Evolutionary conservation across 306 rosid species (phyloP).

Genomic region (apple (Malus domestica)): DNA sequence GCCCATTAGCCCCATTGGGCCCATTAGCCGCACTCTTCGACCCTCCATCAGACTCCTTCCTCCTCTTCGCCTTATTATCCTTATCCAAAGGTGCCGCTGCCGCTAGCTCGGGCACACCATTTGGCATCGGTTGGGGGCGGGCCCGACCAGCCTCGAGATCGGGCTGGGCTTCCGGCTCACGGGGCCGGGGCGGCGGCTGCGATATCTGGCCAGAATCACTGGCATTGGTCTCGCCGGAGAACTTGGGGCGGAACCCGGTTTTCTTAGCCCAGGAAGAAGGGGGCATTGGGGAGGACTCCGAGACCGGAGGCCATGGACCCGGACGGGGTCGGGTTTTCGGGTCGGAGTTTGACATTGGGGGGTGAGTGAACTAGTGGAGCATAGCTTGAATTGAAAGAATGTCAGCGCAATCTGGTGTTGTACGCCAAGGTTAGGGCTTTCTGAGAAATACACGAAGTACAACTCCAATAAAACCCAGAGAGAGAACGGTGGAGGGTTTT

Average conservation of each 20-base stretch:
- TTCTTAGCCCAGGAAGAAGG: conserved; percentile 93
- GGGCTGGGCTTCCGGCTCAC: conserved; percentile 23
- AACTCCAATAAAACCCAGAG: background rate
- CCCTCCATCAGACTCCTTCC: conserved; percentile 64
- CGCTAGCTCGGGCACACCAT: conserved; percentile 33
- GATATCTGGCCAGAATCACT: conserved; percentile 54
- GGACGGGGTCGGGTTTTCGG: conserved; percentile 60
- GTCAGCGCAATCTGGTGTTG: conserved; percentile 37
- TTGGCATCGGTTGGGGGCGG: conserved; percentile 10
- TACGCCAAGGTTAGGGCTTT: background rate
- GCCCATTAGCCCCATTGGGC: conserved; percentile 44
- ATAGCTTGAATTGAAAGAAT: conserved; percentile 17
- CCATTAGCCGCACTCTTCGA: conserved; percentile 35
- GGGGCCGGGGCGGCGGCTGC: conserved; percentile 34
- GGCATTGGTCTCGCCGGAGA: conserved; percentile 86
- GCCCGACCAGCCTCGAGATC: conserved; percentile 67
- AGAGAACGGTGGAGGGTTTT: background rate
- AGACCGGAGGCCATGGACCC: conserved; percentile 78
- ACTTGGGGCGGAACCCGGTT: conserved; percentile 85
- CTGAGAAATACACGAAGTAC: background rate
- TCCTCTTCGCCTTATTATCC: conserved; percentile 45
- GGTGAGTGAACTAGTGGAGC: conserved; percentile 13
- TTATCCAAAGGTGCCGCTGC: conserved; percentile 19
- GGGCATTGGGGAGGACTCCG: conserved; percentile 50
- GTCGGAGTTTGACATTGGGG: conserved; percentile 58